Conservation (phyloP, 2,329 filamentous ascomycete genomes). For the Tolypocladium album region DNA sequence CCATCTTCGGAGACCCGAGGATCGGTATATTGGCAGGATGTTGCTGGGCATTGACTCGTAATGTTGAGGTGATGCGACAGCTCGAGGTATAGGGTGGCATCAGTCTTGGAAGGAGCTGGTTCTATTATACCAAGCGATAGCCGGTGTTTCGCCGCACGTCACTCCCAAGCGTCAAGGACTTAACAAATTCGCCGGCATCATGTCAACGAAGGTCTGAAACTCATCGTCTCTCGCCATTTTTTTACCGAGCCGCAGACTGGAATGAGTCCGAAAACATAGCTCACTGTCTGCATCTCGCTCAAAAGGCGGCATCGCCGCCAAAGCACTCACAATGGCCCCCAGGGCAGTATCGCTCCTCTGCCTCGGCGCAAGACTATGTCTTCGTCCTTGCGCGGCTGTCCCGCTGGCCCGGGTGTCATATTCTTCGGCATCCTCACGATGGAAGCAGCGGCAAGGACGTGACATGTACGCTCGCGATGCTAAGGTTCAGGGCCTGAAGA, state of each 20-base stretch:
- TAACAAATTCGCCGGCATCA: background rate
- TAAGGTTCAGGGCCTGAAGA: constrained; percentile 71
- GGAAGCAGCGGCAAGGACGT: constrained; percentile 67
- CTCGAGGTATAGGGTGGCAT: background rate
- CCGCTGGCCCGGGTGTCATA: constrained; percentile 3
- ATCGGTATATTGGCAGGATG: background rate
- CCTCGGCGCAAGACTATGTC: background rate
- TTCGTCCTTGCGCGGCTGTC: background rate
- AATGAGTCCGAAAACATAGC: background rate
- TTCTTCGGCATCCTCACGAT: constrained; percentile 57
- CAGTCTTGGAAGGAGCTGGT: background rate
- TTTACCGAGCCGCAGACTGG: background rate
- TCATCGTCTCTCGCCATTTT: background rate
- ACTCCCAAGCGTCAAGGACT: background rate
- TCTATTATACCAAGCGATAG: background rate
- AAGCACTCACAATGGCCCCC: background rate
- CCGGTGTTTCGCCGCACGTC: background rate
- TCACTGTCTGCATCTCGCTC: background rate
- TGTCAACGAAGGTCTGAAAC: background rate
- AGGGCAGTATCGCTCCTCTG: background rate
- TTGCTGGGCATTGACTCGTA: background rate
- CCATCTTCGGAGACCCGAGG: background rate
- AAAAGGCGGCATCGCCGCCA: background rate
- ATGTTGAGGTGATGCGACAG: background rate
- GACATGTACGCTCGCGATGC: constrained; percentile 69